Percentiles rank a stretch among this genome's conserved stretches.
These are phyloP conservation scores for Myochromella boudieri DNA, from an alignment of 768 basidiomycete genomes.

Conservation along the genomic window DNA sequence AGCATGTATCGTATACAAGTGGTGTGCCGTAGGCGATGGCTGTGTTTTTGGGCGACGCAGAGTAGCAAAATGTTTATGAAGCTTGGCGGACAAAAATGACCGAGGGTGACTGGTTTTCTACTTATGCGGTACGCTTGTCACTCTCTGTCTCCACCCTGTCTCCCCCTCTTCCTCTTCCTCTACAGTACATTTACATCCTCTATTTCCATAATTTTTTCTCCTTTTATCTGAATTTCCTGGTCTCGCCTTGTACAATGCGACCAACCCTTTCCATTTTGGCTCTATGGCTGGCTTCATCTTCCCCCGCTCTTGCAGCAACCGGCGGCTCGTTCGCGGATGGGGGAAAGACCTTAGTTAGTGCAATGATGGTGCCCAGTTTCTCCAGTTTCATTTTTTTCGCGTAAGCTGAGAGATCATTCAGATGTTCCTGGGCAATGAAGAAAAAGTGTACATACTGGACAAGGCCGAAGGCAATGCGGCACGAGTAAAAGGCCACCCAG, in stretches of 20 bases:
- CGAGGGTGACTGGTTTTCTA: too few species aligned
- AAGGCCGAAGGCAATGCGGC: constrained; percentile 81
- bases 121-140: too few species aligned
- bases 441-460: constrained; percentile 90
- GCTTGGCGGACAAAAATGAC: too few species aligned
- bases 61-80: too few species aligned
- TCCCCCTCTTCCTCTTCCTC: background rate
- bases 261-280: constrained; percentile 22
- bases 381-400: background rate
- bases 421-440: constrained; percentile 79
- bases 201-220: background rate
- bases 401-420: constrained; percentile 26
- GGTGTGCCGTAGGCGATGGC: too few species aligned
- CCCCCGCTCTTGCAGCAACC: constrained; percentile 23
- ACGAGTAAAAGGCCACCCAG: constrained; percentile 66
- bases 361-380: constrained; percentile 45
- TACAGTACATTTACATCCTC: constrained; percentile 1
- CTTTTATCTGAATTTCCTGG: background rate
- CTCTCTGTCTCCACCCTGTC: too few species aligned
- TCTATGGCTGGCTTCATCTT: constrained; percentile 24
- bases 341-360: constrained; percentile 45
- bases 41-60: too few species aligned
- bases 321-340: constrained; percentile 36
- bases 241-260: constrained; percentile 8
- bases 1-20: too few species aligned